phyloP scores from a whole-genome alignment of 306 rosid species.

The Alnus rubra region DNA sequence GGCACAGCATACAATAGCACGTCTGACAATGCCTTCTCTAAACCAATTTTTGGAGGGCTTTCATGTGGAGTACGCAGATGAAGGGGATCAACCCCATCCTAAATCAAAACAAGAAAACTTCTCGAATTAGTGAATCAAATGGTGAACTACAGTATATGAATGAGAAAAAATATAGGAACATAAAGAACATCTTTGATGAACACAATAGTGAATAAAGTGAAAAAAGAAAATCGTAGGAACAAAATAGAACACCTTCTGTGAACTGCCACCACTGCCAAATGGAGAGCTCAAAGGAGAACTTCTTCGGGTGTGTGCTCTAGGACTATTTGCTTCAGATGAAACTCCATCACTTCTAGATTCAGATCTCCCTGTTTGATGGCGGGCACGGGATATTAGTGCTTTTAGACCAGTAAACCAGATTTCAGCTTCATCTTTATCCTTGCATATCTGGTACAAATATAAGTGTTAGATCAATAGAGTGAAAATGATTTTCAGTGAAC shows the following conservation, averaged over 20 bases:
- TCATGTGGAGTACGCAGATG: conserved; percentile 87
- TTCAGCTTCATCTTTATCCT: conserved; percentile 99
- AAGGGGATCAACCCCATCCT: conserved; percentile 89
- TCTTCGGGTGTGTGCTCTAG: conserved; percentile 87
- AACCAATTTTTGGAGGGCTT: conserved; percentile 92
- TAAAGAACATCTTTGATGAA: not conserved
- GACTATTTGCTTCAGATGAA: conserved; percentile 96
- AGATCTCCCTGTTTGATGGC: conserved; percentile 84
- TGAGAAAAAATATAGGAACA: not conserved
- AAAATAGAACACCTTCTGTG: conserved; percentile 68
- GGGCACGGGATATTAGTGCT: conserved; percentile 87
- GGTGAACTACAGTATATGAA: not conserved
- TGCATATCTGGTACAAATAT: conserved; percentile 75
- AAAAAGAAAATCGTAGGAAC: not conserved
- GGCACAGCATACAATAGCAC: conserved; percentile 77
- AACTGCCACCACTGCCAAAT: conserved; percentile 90
- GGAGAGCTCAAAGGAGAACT: conserved; percentile 94
- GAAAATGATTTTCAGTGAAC: conserved; percentile 14
- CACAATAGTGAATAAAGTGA: too few relatives aligned
- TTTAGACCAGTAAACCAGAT: conserved; percentile 98
- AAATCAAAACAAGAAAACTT: conserved; percentile 35
- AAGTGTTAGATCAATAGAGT: conserved; percentile 35
- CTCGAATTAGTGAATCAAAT: conserved; percentile 1
- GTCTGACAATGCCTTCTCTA: conserved; percentile 87
- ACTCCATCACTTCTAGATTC: conserved; percentile 95